A percentile compares a stretch with the other conserved stretches of the same genome.
Conservation (phyloP, 306 rosid species). For the Myrica gale region DNA sequence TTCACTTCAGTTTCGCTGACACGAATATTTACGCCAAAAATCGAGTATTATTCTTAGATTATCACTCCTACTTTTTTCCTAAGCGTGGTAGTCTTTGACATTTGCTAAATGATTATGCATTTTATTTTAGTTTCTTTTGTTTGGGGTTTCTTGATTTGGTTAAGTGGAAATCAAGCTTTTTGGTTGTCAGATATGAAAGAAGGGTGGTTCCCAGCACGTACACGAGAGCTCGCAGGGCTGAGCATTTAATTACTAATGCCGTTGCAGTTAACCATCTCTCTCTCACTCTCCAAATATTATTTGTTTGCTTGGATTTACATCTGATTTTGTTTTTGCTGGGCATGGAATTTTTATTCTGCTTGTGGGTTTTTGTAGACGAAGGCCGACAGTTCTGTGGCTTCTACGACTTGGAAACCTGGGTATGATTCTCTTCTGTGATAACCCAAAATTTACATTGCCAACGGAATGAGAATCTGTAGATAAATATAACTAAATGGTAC, state of each 20-base stretch:
- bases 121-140: background rate
- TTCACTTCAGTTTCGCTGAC: background rate
- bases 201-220: conserved; percentile 27
- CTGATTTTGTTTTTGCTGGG: background rate
- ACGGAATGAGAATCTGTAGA: background rate
- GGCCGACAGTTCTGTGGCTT: conserved; percentile 48
- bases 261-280: conserved; percentile 63
- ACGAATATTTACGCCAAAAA: background rate
- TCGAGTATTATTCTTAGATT: background rate
- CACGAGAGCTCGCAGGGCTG: conserved; percentile 41
- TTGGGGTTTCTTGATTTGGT: conserved; percentile 15
- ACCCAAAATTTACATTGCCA: background rate
- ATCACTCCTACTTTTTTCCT: no score
- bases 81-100: background rate
- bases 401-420: conserved; percentile 73
- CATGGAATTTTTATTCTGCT: conserved; percentile 3
- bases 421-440: conserved; percentile 26
- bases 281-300: background rate
- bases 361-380: conserved; percentile 48
- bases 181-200: conserved; percentile 67
- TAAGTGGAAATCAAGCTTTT: conserved; percentile 53
- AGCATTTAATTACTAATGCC: conserved; percentile 59
- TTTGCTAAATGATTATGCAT: background rate
- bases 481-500: background rate
- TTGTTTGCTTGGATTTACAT: background rate